Evolutionary conservation across 129 eudicot species (phyloP).

Genomic region (Centrapalus pauciflorus): DNA sequence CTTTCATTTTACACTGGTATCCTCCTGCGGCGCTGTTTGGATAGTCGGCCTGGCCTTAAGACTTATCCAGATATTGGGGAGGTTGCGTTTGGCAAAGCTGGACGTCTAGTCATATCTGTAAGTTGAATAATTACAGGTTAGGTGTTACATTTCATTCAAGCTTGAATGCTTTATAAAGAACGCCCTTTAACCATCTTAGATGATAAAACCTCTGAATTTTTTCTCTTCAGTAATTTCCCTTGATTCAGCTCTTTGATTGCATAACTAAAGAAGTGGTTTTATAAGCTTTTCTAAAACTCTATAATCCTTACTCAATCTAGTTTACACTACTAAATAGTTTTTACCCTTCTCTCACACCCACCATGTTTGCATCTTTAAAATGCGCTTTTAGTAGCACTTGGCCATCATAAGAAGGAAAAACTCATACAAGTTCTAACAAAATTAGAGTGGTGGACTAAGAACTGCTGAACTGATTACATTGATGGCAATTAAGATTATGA

Average conservation of each 20-base stretch:
- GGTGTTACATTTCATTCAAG: not conserved
- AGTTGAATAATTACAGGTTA: slow-evolving; percentile 16
- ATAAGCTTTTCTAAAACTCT: not conserved
- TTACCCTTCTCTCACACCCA: too few species aligned
- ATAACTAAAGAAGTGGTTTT: not conserved
- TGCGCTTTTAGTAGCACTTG: not conserved
- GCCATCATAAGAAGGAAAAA: not conserved
- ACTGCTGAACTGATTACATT: not conserved
- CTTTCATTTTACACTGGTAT: slow-evolving; percentile 79
- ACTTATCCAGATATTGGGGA: slow-evolving; percentile 94
- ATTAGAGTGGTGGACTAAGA: not conserved
- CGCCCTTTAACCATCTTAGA: not conserved
- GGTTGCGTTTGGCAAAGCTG: slow-evolving; percentile 73
- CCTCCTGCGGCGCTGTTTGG: slow-evolving; percentile 68
- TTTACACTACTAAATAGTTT: too few species aligned
- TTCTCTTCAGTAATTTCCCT: not conserved
- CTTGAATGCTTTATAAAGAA: not conserved
- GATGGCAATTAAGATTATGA: not conserved
- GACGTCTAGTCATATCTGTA: slow-evolving; percentile 70
- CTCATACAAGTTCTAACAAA: not conserved
- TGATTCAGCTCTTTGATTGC: not conserved
- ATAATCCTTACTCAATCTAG: not conserved
- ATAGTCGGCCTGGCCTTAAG: slow-evolving; percentile 71
- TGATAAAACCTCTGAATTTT: not conserved
- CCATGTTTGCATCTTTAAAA: too few species aligned